Percentiles rank a stretch among this genome's conserved stretches.
Conservation (phyloP, 192 early-diverging fungal genomes). For the Diversispora epigaea region DNA sequence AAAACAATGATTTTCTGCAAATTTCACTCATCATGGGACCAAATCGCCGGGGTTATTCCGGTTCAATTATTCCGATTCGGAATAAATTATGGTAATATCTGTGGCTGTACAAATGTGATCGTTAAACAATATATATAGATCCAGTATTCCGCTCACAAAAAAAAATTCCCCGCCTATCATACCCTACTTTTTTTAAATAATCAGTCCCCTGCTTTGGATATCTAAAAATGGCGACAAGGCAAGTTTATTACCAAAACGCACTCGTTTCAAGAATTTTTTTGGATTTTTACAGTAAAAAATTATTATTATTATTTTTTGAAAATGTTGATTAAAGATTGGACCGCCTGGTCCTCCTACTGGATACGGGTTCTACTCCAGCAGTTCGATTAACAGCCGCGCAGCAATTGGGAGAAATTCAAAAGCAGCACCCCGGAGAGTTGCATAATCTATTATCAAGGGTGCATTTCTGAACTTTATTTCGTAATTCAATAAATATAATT, state of each 20-base stretch:
- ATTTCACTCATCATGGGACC: too few species aligned
- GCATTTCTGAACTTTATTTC: constrained; percentile 16
- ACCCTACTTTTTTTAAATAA: not conserved
- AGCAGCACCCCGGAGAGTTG: constrained; percentile 90
- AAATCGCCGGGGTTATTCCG: too few species aligned
- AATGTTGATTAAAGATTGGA: constrained; percentile 73
- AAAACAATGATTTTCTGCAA: too few species aligned
- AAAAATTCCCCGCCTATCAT: not conserved
- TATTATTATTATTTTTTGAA: not conserved
- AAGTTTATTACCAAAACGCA: not conserved
- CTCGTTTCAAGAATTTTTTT: too few species aligned
- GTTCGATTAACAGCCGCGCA: constrained; percentile 90
- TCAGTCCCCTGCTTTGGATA: not conserved
- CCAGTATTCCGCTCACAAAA: not conserved
- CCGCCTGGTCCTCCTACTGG: constrained; percentile 87
- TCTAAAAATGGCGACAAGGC: constrained; percentile 2
- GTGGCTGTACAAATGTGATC: too few species aligned
- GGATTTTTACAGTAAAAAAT: not conserved
- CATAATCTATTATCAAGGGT: constrained; percentile 80
- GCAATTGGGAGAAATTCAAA: constrained; percentile 94
- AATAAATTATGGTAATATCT: too few species aligned
- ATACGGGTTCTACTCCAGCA: constrained; percentile 87
- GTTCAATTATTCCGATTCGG: too few species aligned
- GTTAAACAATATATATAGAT: not conserved
- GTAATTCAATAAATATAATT: constrained; percentile 30